Base-by-base conservation (phyloP, 176 grass and related monocot genomes). In the Olyra latifolia region DNA sequence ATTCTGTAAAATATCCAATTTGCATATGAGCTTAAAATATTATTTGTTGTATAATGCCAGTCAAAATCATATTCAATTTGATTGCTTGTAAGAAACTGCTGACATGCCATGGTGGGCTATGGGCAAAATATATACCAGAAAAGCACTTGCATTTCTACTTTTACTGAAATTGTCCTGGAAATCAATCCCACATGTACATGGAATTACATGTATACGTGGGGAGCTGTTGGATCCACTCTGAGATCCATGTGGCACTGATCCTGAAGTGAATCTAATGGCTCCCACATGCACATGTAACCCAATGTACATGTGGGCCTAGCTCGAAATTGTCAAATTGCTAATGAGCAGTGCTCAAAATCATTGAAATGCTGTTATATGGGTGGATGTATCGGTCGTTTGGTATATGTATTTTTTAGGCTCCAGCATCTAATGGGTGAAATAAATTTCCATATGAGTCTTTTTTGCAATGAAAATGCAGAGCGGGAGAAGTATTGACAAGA, bases 391-490 rank as follows among this genome's bases (percentile, higher is more conserved):
- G 4, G 8, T 54, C 7, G 28, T 65, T 43, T 69, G 39, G 22
- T 22, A 40, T 28, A 68, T 61, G 10, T 35, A 25, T 4, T 49
- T 70, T 47, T 27, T n/a, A 27, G 9, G n/a, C 8, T 25, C 12
- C 7, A 5, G 14, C 24, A 2, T 32, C 57, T 73, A 13, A 20
- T 53, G 19, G 8, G 1, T 23, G 62, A 62, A 62, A 62, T 39
- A n/a, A 59, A 59, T 83, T 83, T 22, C 0, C 16, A 7, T 22
- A 1, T 88, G 49, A 52, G 27, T 45, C 0, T 53, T 74, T 53
- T 74, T 79, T 60, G 13, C 4, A 30, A 72, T 76, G 58, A 29
- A 76, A 77, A 74, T 83, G 66, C 71, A 95, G 96, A 80, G 15
- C 71, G 11, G 88, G 86, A 83, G 90, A 71, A 17, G 38, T 81